These are phyloP conservation scores for Paramecium tetraurelia DNA, from an alignment of 73 alveolate genomes.

Conservation along the genomic window DNA sequence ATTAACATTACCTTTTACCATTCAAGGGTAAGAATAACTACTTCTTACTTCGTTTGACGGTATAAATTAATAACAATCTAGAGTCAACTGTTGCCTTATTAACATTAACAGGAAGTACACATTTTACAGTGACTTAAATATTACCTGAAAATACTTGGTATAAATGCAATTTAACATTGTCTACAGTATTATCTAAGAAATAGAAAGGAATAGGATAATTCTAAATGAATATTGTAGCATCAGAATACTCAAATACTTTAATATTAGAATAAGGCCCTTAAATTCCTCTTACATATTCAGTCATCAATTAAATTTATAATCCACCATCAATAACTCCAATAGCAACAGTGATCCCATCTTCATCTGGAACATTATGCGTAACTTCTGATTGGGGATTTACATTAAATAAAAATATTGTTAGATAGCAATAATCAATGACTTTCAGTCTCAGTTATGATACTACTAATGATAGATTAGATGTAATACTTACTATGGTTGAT, in stretches of 20 bases:
- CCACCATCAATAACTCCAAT: background rate
- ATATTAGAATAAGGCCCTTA: background rate
- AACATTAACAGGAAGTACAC: background rate
- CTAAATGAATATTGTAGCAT: background rate
- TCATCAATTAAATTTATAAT: background rate
- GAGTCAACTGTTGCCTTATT: background rate
- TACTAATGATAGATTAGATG: constrained; percentile 24
- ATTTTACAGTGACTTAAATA: background rate
- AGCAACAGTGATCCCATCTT: background rate
- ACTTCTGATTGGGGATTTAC: background rate
- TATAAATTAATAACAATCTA: background rate
- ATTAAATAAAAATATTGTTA: background rate
- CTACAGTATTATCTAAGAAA: background rate
- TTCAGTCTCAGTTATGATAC: background rate
- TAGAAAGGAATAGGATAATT: background rate
- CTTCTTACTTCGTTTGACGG: background rate
- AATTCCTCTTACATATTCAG: background rate
- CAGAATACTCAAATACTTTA: background rate
- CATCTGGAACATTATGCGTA: background rate
- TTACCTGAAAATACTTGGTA: background rate
- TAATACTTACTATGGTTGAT: background rate
- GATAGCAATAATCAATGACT: background rate
- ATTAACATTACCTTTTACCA: background rate
- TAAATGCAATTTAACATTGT: background rate
- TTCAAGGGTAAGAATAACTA: background rate